Evolutionary conservation across 2,329 filamentous ascomycete species (phyloP), one percentile per base, ranked within the genome.

Genomic region (Aspergillus quadricinctus): DNA sequence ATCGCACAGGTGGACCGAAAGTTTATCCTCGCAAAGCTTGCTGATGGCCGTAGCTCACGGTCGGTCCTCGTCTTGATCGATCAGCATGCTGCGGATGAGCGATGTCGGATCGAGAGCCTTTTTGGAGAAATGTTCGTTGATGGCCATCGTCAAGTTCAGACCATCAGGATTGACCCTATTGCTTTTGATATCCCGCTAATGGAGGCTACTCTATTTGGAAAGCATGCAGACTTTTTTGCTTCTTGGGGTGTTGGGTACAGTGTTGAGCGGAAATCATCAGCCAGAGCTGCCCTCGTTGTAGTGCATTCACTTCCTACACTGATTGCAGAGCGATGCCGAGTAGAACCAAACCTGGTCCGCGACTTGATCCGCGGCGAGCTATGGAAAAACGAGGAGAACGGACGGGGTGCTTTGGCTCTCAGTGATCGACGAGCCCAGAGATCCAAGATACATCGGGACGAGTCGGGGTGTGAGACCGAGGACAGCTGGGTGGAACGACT

Each of bases 81-180:
- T 67, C 94, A 99, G 67, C 94, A 99, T 69, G 94, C 94, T 0
- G 94, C 92, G 3, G 93, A 97, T 69, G 94, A 99, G 75, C 83
- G 94, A 48, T 86, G 89, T 60, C 86, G 87, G 1, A 82, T 97
- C 1, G 94, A 99, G 69, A 69, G 72, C 0, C 78, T 99, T 1
- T 85, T 95, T 69, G 59, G 68, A 25, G 79, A 84, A 2, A 73
- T 89, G 31, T 85, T 59, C 55, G 67, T 56, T 7, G 50, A 48
- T 29, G 31, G 27, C 3, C 48, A 49, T 43, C 50, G 49, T 10
- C 43, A 10, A 49, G 61, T 69, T 1, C 28, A 70, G 61, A 58
- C 71, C 69, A 48, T 65, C 19, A 54, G 62, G 14, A 54, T 71
- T 17, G 63, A 63, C 17, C 80, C 85, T 0, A 69, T 95, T 0